phyloP scores from a whole-genome alignment of 805 yeast genomes.

The Teunomyces tritomae region DNA sequence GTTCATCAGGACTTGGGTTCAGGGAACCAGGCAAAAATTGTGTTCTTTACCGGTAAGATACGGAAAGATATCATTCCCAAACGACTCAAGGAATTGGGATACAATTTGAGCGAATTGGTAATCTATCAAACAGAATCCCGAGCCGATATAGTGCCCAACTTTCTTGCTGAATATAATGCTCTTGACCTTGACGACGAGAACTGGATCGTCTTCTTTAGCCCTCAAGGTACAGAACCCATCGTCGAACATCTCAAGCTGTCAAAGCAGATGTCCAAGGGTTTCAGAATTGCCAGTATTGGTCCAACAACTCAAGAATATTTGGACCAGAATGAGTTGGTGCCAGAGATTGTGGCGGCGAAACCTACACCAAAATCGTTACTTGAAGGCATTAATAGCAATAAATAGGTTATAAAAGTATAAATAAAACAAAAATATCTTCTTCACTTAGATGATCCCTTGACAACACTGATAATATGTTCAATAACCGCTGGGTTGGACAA shows the following conservation, averaged over 20 bases:
- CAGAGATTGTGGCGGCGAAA: constrained; percentile 62
- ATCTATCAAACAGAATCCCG: constrained; percentile 66
- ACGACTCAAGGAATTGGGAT: constrained; percentile 44
- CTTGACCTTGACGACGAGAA: constrained; percentile 17
- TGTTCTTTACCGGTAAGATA: constrained; percentile 84
- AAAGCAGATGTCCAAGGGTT: constrained; percentile 3
- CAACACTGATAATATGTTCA: constrained; percentile 68
- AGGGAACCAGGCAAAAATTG: constrained; percentile 30
- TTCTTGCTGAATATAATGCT: constrained; percentile 12
- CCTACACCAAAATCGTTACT: constrained; percentile 63
- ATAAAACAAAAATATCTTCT: neutral
- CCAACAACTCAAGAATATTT: constrained; percentile 82
- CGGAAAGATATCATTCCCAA: constrained; percentile 80
- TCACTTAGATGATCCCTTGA: constrained; percentile 34
- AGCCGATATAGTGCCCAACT: constrained; percentile 44
- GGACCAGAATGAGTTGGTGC: constrained; percentile 47
- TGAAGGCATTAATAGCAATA: constrained; percentile 1
- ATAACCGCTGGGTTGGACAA: constrained; percentile 85
- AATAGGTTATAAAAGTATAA: neutral
- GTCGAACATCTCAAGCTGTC: constrained; percentile 36
- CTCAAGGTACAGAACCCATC: constrained; percentile 76
- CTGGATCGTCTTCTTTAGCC: constrained; percentile 89
- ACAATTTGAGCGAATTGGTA: constrained; percentile 54
- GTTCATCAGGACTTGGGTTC: constrained; percentile 38
- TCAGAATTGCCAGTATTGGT: constrained; percentile 74